Evolutionary conservation across 1,284 basidiomycete genomes (phyloP), one percentile per base, ranked within the genome.

Genomic region (Malassezia psittaci): DNA sequence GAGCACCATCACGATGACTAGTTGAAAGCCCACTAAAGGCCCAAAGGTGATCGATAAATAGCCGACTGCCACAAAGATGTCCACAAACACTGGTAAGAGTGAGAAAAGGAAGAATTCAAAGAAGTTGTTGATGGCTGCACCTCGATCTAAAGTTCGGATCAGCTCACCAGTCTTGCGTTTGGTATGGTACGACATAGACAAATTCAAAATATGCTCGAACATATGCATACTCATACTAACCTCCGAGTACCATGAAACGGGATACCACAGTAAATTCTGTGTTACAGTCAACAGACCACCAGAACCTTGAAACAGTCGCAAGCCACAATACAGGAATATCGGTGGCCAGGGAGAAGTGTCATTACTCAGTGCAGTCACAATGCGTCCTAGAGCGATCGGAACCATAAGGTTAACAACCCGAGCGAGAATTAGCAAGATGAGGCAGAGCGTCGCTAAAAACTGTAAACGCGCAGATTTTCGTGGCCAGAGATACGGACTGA

Each of bases 171-270:
- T 84, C 76, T 83, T 83, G 58, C 82, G 81, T 60, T 81, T 81
- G 11, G 82, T 84, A 75, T 90, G 85, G 81, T 86, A 91, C n/a
- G 84, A 81, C 64, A 90, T 83, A 9, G 85, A 86, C 19, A 93
- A 81, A 60, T 72, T 64, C 44, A 74, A 64, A 21, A 69, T 55
- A 46, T 69, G 72, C 39, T 69, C 62, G 41, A 74, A 74, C n/a
- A 69, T 67, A 66, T 73, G 68, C 42, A 69, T 60, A 54, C 66
- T 68, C 66, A 74, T 68, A 57, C 62, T 61, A 36, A 71, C 59
- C 51, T 73, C 69, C 59, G 85, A 88, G 72, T 84, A 87, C 77
- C 89, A 87, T 82, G 89, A 86, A 29, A 91, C 85, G 2, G 88
- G 87, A 11, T 84, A 81, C 85, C 87, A 76, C 9, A 68, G 49